Percentiles rank a stretch among this genome's conserved stretches.
Conservation (phyloP, 768 basidiomycete genomes). For the Mycena floridula region DNA sequence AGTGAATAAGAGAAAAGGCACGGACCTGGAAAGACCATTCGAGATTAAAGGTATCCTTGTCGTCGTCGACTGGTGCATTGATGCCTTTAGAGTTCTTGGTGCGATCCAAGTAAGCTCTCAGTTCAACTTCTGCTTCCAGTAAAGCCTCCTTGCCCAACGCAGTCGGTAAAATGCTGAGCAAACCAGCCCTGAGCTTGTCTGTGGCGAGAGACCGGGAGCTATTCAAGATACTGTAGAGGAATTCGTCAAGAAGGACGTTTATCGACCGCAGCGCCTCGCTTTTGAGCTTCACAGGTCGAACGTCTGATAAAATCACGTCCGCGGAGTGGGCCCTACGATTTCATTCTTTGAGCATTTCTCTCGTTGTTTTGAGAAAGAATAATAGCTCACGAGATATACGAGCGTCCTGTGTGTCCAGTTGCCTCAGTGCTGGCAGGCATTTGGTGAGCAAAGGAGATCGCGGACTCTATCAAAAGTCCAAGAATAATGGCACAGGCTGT, state of each 20-base stretch:
- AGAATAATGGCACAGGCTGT: too few species aligned
- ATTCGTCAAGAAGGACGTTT: slow-evolving; percentile 81
- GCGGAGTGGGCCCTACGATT: too few species aligned
- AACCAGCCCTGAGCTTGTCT: slow-evolving; percentile 63
- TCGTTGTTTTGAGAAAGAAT: too few species aligned
- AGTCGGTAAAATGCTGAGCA: slow-evolving; percentile 70
- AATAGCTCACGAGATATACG: too few species aligned
- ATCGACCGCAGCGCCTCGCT: slow-evolving; percentile 70
- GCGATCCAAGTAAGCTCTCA: slow-evolving; percentile 84
- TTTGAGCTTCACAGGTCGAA: slow-evolving; percentile 85
- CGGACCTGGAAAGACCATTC: slow-evolving; percentile 74
- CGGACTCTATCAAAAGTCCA: too few species aligned
- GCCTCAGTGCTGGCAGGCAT: too few species aligned
- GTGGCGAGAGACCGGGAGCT: slow-evolving; percentile 65
- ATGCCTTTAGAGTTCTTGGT: slow-evolving; percentile 34
- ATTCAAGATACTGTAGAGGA: slow-evolving; percentile 66
- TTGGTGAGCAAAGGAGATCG: too few species aligned
- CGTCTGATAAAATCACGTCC: slow-evolving; percentile 87
- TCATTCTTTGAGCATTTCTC: too few species aligned
- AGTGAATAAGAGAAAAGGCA: slow-evolving; percentile 9
- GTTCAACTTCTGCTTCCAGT: slow-evolving; percentile 87
- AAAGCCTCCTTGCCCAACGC: slow-evolving; percentile 87
- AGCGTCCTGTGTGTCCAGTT: too few species aligned
- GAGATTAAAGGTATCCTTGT: slow-evolving; percentile 56
- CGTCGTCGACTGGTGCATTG: slow-evolving; percentile 41